Percentiles rank a stretch among this genome's conserved stretches.
These are phyloP conservation scores for Colletotrichum sp. DNA, from an alignment of 2,329 filamentous ascomycete species.

Conservation along the genomic window DNA sequence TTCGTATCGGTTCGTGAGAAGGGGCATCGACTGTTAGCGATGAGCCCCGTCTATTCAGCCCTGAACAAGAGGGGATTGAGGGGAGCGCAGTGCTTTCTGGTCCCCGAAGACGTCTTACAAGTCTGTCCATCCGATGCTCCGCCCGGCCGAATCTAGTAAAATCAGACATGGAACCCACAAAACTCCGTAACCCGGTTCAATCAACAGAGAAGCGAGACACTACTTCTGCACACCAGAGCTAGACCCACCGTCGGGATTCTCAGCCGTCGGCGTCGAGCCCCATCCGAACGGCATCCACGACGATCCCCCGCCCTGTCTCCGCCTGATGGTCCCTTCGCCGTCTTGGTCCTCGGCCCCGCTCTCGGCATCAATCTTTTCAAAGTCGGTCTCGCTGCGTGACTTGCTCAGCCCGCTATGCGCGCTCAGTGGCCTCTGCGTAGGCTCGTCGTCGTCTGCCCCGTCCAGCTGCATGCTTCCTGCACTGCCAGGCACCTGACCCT, in stretches of 20 bases:
- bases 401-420: conserved; percentile 71
- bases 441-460: conserved; percentile 9
- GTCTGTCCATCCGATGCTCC: conserved; percentile 11
- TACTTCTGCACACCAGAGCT: conserved; percentile 44
- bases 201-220: not conserved
- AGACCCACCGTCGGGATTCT: conserved; percentile 27
- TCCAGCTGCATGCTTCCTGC: conserved; percentile 20
- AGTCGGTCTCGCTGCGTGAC: conserved; percentile 85
- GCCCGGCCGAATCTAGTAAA: conserved; percentile 5
- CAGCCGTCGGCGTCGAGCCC: conserved; percentile 26
- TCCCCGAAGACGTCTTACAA: conserved; percentile 16
- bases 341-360: conserved; percentile 55
- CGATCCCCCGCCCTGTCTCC: conserved; percentile 34
- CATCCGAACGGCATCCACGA: conserved; percentile 58
- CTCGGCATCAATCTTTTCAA: conserved; percentile 85
- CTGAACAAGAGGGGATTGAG: not conserved
- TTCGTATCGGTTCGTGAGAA: not conserved
- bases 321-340: conserved; percentile 42
- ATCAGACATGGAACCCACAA: conserved; percentile 18
- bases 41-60: conserved; percentile 1
- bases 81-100: conserved; percentile 15
- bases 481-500: conserved; percentile 31
- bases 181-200: conserved; percentile 25
- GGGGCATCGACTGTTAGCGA: not conserved
- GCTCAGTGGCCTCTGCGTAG: conserved; percentile 47